Base-by-base conservation (phyloP, 23 red algal genomes). In the Gracilaria caudata region DNA sequence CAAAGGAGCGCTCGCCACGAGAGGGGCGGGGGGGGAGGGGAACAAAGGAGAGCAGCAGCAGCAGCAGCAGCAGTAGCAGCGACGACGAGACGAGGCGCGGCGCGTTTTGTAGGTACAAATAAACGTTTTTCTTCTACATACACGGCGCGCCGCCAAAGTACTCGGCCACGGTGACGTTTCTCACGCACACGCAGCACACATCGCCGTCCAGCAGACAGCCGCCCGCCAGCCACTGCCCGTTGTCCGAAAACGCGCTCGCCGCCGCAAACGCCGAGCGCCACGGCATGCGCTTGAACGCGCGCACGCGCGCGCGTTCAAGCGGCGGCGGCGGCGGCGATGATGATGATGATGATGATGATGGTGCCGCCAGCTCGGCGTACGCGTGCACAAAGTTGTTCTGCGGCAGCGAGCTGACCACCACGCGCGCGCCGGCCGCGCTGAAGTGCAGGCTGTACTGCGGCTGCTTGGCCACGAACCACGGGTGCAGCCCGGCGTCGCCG, bases 381-480 rank as follows among this genome's bases (percentile, higher is more conserved):
- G 49, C 1, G 49, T 53, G 26, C 64, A 86, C 61, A 44, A 73
- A 30, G 41, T 86, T 86, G 39, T 25, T 39, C 21, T 86, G 82
- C 25, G 82, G 82, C 16, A 63, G 64, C 6, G 74, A 81, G 9
- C 76, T 56, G n/a, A 81, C 76, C 17, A 64, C 28, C 32, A 91
- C 87, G 0, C 77, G 64, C 28, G n/a, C 44, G 25, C 74, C 87
- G 3, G 9, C 26, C 17, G 26, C 33, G 17, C 59, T 59, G 56
- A 91, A 91, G 24, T 68, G 54, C 26, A 91, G 30, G 19, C 72
- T 80, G 38, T 46, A 91, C 41, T 65, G 58, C 30, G 87, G 87
- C 26, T 81, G 87, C 57, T 91, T 91, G 24, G 76, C 73, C 38
- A 91, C 77, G 49, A 91, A 81, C 87, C 87, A 91, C 59, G 75